phyloP scores from a whole-genome alignment of 495 filamentous ascomycete genomes.

The Tetracladium setigerum region DNA sequence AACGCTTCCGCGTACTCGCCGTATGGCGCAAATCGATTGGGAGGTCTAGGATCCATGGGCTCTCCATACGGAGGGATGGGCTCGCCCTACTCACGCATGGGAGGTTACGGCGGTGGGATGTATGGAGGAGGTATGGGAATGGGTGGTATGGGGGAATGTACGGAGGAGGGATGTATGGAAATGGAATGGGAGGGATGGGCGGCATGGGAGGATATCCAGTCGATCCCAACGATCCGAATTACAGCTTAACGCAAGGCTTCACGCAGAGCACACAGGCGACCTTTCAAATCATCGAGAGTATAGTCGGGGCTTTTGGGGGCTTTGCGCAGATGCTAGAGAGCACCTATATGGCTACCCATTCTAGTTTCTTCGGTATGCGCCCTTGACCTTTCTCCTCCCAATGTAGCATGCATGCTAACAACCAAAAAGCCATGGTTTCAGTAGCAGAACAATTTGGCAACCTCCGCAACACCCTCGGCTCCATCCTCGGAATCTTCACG shows the following conservation, averaged over 20 bases:
- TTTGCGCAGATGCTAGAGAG: slow-evolving; percentile 99
- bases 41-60: slow-evolving; percentile 33
- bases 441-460: slow-evolving; percentile 96
- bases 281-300: slow-evolving; percentile 97
- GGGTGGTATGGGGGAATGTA: slow-evolving; percentile 50
- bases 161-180: slow-evolving; percentile 39
- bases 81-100: slow-evolving; percentile 38
- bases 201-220: slow-evolving; percentile 51
- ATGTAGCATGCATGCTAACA: slow-evolving; percentile 9
- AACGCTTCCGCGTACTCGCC: slow-evolving; percentile 79
- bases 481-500: slow-evolving; percentile 91
- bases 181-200: slow-evolving; percentile 48
- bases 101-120: slow-evolving; percentile 20
- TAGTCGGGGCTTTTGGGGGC: slow-evolving; percentile 96
- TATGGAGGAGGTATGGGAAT: slow-evolving; percentile 18
- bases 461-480: slow-evolving; percentile 89
- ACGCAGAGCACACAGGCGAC: slow-evolving; percentile 91
- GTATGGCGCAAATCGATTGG: slow-evolving; percentile 56
- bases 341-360: slow-evolving; percentile 99
- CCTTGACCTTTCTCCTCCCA: neutral
- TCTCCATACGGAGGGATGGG: slow-evolving; percentile 55
- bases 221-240: slow-evolving; percentile 83
- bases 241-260: slow-evolving; percentile 81
- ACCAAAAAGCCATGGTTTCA: slow-evolving; percentile 81
- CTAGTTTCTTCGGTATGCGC: slow-evolving; percentile 89